Evolutionary conservation across 2,329 filamentous ascomycete species (phyloP).

Genomic region (Fusarium aywerte): DNA sequence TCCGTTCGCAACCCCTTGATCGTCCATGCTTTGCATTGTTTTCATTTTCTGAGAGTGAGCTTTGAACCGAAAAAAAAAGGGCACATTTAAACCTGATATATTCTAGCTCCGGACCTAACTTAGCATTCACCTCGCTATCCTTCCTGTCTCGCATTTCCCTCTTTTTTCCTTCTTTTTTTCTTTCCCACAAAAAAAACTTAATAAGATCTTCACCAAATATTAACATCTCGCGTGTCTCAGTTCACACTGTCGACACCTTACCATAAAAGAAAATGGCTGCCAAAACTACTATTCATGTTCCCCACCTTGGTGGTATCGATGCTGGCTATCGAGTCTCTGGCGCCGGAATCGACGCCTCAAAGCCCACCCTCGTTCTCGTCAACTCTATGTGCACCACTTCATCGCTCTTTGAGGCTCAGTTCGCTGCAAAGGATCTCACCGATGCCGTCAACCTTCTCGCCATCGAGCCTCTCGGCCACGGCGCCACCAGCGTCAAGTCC

Average conservation of each 20-base stretch:
- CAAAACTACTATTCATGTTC: conserved; percentile 57
- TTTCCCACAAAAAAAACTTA: not conserved
- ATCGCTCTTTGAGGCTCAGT: conserved; percentile 59
- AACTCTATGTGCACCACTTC: conserved; percentile 64
- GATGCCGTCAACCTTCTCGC: conserved; percentile 60
- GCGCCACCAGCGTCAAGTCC: conserved; percentile 54
- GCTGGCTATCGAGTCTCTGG: conserved; percentile 58
- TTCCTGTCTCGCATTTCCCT: not conserved
- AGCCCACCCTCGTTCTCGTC: conserved; percentile 63
- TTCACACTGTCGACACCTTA: conserved; percentile 18
- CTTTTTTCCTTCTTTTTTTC: not conserved
- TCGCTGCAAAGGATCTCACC: conserved; percentile 54
- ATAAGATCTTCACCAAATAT: not conserved
- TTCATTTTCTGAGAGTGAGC: not conserved
- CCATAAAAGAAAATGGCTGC: conserved; percentile 46
- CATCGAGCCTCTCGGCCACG: conserved; percentile 65
- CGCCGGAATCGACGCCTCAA: conserved; percentile 58
- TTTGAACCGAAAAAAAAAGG: too few relatives aligned
- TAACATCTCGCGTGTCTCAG: not conserved
- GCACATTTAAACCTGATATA: not conserved
- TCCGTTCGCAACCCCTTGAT: conserved; percentile 19
- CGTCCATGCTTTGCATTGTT: not conserved
- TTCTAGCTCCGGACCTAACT: not conserved
- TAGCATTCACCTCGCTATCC: not conserved
- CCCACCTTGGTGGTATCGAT: conserved; percentile 60